phyloP scores from a whole-genome alignment of 441 rosid genomes.

The Aleurites moluccanus region DNA sequence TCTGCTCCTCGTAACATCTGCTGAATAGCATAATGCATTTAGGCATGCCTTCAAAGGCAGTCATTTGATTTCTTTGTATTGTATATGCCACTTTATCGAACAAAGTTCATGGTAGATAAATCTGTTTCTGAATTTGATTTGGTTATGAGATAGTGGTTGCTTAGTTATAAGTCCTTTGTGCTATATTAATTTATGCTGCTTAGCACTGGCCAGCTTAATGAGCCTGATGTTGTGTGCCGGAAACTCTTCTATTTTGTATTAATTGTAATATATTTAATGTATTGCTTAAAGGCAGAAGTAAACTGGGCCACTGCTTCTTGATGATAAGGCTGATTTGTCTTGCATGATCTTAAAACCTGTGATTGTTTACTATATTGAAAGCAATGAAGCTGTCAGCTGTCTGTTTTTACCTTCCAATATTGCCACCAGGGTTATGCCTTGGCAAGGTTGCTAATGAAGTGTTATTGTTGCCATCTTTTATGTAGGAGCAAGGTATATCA shows the following conservation, averaged over 20 bases:
- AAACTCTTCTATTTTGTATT: neutral
- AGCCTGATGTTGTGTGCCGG: neutral
- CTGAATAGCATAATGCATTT: neutral
- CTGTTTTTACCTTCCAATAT: neutral
- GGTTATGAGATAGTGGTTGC: neutral
- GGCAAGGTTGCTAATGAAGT: constrained; percentile 5
- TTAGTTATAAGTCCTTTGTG: neutral
- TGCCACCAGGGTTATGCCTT: neutral
- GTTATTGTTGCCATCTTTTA: constrained; percentile 14
- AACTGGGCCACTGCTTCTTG: neutral
- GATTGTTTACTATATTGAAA: neutral
- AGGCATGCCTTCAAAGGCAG: neutral
- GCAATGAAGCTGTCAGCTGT: neutral
- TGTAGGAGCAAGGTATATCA: constrained; percentile 92
- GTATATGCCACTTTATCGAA: neutral
- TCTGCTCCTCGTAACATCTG: neutral
- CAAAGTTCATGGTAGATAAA: neutral
- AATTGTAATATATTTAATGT: neutral
- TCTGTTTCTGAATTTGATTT: neutral
- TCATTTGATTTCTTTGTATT: neutral
- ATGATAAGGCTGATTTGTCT: neutral
- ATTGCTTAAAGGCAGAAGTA: neutral
- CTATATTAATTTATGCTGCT: neutral
- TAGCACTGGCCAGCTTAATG: neutral
- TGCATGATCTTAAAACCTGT: neutral